These are phyloP conservation scores for Melaleuca alternifolia DNA, from an alignment of 345 rosid species.

Conservation along the genomic window DNA sequence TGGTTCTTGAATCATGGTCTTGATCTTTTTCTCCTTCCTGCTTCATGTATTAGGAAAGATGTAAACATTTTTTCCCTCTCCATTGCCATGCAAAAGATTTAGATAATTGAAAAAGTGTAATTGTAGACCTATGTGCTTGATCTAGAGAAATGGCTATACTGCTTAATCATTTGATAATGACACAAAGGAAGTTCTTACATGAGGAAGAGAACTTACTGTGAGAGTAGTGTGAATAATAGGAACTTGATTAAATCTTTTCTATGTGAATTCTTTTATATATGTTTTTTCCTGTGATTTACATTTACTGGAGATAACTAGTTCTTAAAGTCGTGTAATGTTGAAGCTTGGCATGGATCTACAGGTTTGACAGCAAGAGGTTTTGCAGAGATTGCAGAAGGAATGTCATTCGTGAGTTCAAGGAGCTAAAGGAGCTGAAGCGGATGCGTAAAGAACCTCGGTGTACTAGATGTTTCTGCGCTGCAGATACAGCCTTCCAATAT, in stretches of 20 bases:
- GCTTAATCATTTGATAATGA: not conserved
- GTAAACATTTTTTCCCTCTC: not conserved
- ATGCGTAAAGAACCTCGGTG: conserved; percentile 78
- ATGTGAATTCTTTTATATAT: not conserved
- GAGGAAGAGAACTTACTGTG: not conserved
- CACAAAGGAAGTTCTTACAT: not conserved
- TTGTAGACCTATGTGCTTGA: not conserved
- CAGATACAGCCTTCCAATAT: conserved; percentile 76
- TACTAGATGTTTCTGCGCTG: conserved; percentile 85
- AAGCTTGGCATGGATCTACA: conserved; percentile 9
- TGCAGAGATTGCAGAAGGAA: conserved; percentile 95
- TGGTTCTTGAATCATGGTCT: not conserved
- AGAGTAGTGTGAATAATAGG: not conserved
- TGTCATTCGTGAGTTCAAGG: conserved; percentile 92
- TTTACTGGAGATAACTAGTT: not conserved
- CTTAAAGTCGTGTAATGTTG: not conserved
- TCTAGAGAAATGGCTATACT: not conserved
- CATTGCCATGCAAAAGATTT: not conserved
- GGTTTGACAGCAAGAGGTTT: conserved; percentile 96
- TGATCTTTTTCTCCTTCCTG: not conserved
- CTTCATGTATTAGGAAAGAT: not conserved
- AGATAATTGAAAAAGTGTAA: not conserved
- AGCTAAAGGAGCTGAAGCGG: conserved; percentile 89
- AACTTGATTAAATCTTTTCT: not conserved
- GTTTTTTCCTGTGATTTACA: not conserved